Conservation (phyloP, 108 stramenopile species). For the Skeletonema grethae region DNA sequence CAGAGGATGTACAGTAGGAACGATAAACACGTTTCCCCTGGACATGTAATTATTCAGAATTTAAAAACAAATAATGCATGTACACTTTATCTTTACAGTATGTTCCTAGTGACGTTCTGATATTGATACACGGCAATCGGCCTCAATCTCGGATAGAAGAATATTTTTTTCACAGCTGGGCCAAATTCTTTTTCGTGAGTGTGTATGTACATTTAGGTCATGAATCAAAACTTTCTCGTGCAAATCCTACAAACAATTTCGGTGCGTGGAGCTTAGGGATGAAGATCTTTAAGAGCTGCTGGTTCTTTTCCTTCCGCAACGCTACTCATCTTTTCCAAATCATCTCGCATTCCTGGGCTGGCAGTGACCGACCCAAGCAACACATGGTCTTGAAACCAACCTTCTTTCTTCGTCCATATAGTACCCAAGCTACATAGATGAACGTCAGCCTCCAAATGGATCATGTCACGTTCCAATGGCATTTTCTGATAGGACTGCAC, state of each 20-base stretch:
- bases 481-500: conserved; percentile 21
- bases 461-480: conserved; percentile 41
- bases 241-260: background rate
- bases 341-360: conserved; percentile 11
- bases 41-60: background rate
- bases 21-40: background rate
- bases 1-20: background rate
- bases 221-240: background rate
- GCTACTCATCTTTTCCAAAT: conserved; percentile 21
- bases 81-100: background rate
- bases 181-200: background rate
- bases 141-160: background rate
- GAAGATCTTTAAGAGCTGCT: background rate
- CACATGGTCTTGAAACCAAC: conserved; percentile 40
- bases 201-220: background rate
- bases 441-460: conserved; percentile 19
- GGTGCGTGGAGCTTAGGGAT: background rate
- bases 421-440: conserved; percentile 47
- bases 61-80: no score
- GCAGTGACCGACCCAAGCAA: conserved; percentile 42
- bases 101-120: background rate
- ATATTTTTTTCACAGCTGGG: background rate
- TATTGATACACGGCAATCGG: background rate
- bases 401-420: conserved; percentile 52
- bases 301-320: conserved; percentile 18